A percentile compares a stretch with the other conserved stretches of the same genome.
Conservation (phyloP, 2,329 filamentous ascomycete genomes). For the Arthrobotrys iridis region DNA sequence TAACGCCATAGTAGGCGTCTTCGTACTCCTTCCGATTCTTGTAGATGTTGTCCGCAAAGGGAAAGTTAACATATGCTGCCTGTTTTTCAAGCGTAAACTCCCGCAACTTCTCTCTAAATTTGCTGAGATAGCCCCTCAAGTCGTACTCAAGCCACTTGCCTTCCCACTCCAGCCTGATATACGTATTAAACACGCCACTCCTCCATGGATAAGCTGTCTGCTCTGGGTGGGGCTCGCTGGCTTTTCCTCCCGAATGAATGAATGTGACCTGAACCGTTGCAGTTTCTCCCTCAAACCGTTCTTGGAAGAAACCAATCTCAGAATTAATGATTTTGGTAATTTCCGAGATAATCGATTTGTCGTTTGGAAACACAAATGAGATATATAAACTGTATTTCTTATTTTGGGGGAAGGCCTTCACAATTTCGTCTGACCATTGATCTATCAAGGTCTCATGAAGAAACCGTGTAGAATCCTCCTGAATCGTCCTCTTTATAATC, state of each 20-base stretch:
- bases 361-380: slow-evolving; percentile 57
- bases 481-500: slow-evolving; percentile 55
- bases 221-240: background rate
- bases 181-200: slow-evolving; percentile 57
- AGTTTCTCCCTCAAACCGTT: slow-evolving; percentile 50
- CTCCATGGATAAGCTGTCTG: slow-evolving; percentile 60
- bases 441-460: slow-evolving; percentile 59
- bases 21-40: slow-evolving; percentile 39
- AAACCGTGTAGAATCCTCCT: slow-evolving; percentile 58
- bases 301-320: slow-evolving; percentile 54
- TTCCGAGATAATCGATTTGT: background rate
- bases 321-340: slow-evolving; percentile 46
- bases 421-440: slow-evolving; percentile 59
- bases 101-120: slow-evolving; percentile 57
- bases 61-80: slow-evolving; percentile 60
- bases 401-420: slow-evolving; percentile 56
- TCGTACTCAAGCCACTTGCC: slow-evolving; percentile 60
- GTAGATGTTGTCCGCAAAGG: slow-evolving; percentile 39
- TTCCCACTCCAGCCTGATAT: slow-evolving; percentile 59
- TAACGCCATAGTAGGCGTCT: slow-evolving; percentile 60
- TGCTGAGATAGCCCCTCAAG: slow-evolving; percentile 57
- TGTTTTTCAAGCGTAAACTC: slow-evolving; percentile 54
- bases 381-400: slow-evolving; percentile 58
- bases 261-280: slow-evolving; percentile 57
- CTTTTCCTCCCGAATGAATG: slow-evolving; percentile 59